Percentiles rank a stretch among this genome's conserved stretches.
Evolutionary conservation across 2,329 filamentous ascomycete genomes (phyloP).

Genomic region (Dothideomycetes sp.): DNA sequence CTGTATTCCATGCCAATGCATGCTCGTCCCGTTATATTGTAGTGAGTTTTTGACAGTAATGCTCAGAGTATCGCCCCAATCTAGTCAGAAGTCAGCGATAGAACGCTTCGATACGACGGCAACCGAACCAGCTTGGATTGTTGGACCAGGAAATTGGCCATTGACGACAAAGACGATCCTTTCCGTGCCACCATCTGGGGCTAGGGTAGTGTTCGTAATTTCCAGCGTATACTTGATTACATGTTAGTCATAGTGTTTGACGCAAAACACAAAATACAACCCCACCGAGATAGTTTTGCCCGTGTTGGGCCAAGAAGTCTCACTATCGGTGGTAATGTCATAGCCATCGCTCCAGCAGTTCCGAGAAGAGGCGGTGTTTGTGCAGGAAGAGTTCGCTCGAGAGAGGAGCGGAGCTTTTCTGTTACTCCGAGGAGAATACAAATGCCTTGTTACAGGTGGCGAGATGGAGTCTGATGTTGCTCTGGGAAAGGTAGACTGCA

Average conservation of each 20-base stretch:
- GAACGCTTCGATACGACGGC: not conserved
- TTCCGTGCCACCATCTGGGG: constrained; percentile 35
- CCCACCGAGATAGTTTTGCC: constrained; percentile 1
- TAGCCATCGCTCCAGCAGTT: not conserved
- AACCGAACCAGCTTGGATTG: constrained; percentile 30
- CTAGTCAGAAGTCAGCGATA: not conserved
- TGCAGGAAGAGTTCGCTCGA: not conserved
- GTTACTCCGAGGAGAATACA: not conserved
- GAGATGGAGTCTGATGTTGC: not conserved
- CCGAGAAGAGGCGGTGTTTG: not conserved
- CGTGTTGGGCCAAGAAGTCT: not conserved
- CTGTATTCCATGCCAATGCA: constrained; percentile 70
- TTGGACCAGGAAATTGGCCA: constrained; percentile 36
- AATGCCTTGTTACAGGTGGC: not conserved
- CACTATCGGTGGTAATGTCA: not conserved
- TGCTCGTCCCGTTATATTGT: constrained; percentile 46
- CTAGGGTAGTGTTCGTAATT: constrained; percentile 30
- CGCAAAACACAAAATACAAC: not conserved
- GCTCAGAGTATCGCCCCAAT: constrained; percentile 24
- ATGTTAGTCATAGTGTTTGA: not conserved
- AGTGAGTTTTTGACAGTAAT: constrained; percentile 40
- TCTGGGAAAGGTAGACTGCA: not conserved
- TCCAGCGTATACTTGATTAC: constrained; percentile 31
- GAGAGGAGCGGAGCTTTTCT: not conserved
- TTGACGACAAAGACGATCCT: constrained; percentile 32